Conservation (phyloP, 176 grass and related monocot species). For the Urochloa ruziziensis region DNA sequence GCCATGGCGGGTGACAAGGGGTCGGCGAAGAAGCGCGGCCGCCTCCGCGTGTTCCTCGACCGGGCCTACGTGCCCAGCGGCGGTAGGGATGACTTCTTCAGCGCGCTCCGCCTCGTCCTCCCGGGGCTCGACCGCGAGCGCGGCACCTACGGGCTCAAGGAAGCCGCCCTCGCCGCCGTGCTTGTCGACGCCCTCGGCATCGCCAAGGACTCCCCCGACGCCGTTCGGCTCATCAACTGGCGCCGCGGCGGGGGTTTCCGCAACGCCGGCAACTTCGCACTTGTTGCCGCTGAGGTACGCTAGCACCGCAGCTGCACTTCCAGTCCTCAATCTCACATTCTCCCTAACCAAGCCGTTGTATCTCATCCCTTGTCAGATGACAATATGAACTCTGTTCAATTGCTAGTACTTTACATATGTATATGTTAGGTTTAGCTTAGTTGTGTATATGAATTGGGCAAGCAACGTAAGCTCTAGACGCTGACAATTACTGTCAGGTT, state of each 20-base stretch:
- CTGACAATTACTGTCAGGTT: background rate
- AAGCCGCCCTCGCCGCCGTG: constrained; percentile 62
- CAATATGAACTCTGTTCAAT: background rate
- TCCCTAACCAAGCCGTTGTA: background rate
- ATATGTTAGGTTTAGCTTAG: background rate
- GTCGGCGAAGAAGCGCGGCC: constrained; percentile 67
- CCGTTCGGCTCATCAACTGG: constrained; percentile 83
- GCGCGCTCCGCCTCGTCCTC: constrained; percentile 70
- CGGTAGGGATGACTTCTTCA: constrained; percentile 69
- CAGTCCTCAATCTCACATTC: background rate
- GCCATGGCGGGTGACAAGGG: constrained; percentile 70
- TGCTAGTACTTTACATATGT: background rate
- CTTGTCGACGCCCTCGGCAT: constrained; percentile 85
- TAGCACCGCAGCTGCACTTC: background rate
- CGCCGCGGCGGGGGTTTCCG: constrained; percentile 55
- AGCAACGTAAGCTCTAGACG: background rate
- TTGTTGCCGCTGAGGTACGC: constrained; percentile 82
- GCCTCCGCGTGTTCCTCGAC: constrained; percentile 75
- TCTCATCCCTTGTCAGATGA: background rate
- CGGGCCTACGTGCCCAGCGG: constrained; percentile 60
- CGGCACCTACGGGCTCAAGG: constrained; percentile 91
- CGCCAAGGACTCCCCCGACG: constrained; percentile 85
- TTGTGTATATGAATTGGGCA: background rate
- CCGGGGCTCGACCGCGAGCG: constrained; percentile 87
- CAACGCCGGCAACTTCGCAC: constrained; percentile 85